Percentiles rank a stretch among this genome's conserved stretches.
Conservation (phyloP, 2,329 filamentous ascomycete species). For the Coniochaeta ligniaria region DNA sequence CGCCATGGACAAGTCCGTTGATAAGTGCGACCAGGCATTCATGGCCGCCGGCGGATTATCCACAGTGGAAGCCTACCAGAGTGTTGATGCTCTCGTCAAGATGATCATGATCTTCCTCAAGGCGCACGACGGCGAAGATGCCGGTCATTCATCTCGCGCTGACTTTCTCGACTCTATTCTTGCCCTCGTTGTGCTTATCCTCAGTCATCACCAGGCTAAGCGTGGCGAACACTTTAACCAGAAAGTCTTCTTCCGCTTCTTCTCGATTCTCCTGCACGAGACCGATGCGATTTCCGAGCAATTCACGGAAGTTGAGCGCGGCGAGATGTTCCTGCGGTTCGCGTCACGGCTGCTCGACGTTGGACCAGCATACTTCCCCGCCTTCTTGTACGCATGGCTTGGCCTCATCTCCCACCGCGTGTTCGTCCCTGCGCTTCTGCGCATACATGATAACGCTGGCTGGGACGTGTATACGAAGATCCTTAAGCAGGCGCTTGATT, state of each 20-base stretch:
- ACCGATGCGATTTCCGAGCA: constrained; percentile 54
- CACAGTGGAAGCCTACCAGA: constrained; percentile 40
- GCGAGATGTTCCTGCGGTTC: constrained; percentile 65
- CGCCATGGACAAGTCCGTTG: constrained; percentile 73
- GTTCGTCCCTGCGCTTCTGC: constrained; percentile 74
- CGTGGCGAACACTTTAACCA: constrained; percentile 78
- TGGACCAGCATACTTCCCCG: constrained; percentile 69
- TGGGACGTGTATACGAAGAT: constrained; percentile 72
- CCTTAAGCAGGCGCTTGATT: constrained; percentile 63
- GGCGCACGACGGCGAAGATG: constrained; percentile 58
- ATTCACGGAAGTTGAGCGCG: constrained; percentile 52
- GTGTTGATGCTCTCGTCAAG: constrained; percentile 76
- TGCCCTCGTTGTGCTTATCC: constrained; percentile 68
- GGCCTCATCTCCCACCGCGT: constrained; percentile 75
- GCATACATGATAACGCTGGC: constrained; percentile 59
- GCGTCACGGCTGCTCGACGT: constrained; percentile 65
- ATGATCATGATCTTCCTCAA: constrained; percentile 70
- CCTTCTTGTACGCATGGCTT: constrained; percentile 82
- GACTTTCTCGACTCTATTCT: constrained; percentile 72
- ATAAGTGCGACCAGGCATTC: constrained; percentile 66
- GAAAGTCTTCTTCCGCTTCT: constrained; percentile 83
- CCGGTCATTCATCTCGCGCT: constrained; percentile 55
- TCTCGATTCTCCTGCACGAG: constrained; percentile 76
- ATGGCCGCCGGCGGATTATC: constrained; percentile 51
- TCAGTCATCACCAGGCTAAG: constrained; percentile 79